A percentile compares a stretch with the other conserved stretches of the same genome.
phyloP scores from a whole-genome alignment of 2,329 filamentous ascomycete genomes.

The Gaeumannomyces tritici region DNA sequence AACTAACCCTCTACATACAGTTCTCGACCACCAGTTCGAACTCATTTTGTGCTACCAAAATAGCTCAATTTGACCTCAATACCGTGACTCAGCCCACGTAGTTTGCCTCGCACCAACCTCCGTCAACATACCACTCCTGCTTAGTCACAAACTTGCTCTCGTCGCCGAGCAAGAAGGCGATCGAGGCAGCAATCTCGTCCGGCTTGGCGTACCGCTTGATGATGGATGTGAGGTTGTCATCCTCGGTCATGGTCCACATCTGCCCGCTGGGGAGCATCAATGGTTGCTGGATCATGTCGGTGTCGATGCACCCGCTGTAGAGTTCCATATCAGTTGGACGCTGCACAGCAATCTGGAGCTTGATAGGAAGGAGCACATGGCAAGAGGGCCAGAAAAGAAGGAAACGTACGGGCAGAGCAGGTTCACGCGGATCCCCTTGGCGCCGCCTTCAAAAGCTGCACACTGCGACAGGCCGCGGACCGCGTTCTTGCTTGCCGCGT shows the following conservation, averaged over 20 bases:
- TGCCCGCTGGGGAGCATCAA: neutral
- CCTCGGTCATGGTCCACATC: no score
- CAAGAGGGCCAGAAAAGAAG: no score
- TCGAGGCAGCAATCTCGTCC: neutral
- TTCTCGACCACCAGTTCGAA: no score
- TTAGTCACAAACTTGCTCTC: conserved; percentile 5
- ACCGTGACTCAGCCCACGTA: neutral
- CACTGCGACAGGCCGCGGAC: conserved; percentile 11
- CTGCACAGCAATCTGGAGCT: no score
- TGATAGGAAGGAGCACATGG: no score
- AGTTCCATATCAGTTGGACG: no score
- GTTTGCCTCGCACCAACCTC: conserved; percentile 1
- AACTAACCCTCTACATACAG: no score
- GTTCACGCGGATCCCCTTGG: conserved; percentile 1
- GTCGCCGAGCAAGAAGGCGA: conserved; percentile 6
- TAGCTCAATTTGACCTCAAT: no score
- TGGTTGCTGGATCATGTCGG: neutral
- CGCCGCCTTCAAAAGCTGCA: conserved; percentile 5
- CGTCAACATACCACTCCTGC: conserved; percentile 4
- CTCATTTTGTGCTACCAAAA: no score
- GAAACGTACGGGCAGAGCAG: neutral
- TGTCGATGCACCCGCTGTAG: conserved; percentile 2
- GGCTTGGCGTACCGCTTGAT: neutral
- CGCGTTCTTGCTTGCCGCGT: conserved; percentile 11
- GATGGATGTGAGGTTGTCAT: neutral